phyloP scores from a whole-genome alignment of 2,329 filamentous ascomycete species.

The Apiospora saccharicola region DNA sequence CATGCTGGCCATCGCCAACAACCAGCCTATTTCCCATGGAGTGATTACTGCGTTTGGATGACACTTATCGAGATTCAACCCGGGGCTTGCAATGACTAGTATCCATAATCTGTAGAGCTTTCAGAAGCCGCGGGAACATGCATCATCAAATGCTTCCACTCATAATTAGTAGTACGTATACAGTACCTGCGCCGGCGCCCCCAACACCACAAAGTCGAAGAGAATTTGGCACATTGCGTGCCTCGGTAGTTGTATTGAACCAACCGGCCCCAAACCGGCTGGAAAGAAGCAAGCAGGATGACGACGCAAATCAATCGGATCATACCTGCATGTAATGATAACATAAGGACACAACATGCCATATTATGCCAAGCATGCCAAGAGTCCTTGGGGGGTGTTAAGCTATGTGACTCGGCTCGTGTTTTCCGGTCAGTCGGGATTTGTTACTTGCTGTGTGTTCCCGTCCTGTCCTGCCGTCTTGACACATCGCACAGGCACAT shows the following conservation, averaged over 20 bases:
- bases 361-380: conserved; percentile 14
- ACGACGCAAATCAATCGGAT: background rate
- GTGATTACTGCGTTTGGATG: conserved; percentile 2
- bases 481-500: conserved; percentile 6
- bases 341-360: background rate
- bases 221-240: background rate
- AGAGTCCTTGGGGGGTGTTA: background rate
- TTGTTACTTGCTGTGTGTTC: background rate
- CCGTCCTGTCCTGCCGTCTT: background rate
- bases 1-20: background rate
- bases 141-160: background rate
- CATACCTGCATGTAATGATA: background rate
- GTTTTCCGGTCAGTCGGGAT: conserved; percentile 17
- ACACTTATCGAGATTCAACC: conserved; percentile 13
- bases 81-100: background rate
- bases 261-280: background rate
- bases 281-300: background rate
- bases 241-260: background rate
- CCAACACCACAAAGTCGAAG: background rate
- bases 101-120: background rate
- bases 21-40: background rate
- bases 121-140: background rate
- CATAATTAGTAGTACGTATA: background rate
- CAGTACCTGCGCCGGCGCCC: background rate
- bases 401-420: conserved; percentile 17